These are phyloP conservation scores for Aspergillus sergii DNA, from an alignment of 2,329 filamentous ascomycete genomes.

Conservation along the genomic window DNA sequence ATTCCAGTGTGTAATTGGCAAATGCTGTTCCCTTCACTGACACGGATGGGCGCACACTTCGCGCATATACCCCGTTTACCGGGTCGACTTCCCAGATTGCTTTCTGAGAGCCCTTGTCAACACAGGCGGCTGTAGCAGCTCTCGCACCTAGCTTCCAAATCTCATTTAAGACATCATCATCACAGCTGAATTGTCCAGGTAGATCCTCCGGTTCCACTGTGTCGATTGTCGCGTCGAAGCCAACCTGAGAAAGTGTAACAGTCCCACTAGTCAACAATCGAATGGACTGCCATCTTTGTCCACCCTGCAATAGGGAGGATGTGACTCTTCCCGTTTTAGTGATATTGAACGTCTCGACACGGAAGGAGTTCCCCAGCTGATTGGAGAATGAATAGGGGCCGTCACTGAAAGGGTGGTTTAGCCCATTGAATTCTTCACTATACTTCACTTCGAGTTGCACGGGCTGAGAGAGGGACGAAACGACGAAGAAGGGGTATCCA, in stretches of 20 bases:
- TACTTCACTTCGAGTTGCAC: neutral
- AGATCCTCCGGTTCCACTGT: neutral
- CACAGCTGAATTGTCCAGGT: neutral
- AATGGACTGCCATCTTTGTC: neutral
- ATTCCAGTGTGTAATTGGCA: neutral
- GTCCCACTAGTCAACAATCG: neutral
- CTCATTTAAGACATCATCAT: neutral
- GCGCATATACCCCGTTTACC: neutral
- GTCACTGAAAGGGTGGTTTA: neutral
- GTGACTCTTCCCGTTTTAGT: neutral
- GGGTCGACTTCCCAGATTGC: neutral
- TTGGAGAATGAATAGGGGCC: neutral
- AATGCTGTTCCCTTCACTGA: neutral
- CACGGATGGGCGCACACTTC: neutral
- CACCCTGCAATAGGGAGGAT: neutral
- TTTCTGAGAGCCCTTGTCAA: neutral
- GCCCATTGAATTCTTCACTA: neutral
- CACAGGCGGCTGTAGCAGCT: neutral
- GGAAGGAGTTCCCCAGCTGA: neutral
- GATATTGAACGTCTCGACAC: neutral
- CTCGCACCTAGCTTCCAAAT: neutral
- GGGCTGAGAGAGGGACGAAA: neutral
- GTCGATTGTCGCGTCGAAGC: neutral
- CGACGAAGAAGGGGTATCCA: neutral
- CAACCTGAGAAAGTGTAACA: neutral